phyloP scores from a whole-genome alignment of 192 early-diverging fungal genomes.

The Coemansia sp. region DNA sequence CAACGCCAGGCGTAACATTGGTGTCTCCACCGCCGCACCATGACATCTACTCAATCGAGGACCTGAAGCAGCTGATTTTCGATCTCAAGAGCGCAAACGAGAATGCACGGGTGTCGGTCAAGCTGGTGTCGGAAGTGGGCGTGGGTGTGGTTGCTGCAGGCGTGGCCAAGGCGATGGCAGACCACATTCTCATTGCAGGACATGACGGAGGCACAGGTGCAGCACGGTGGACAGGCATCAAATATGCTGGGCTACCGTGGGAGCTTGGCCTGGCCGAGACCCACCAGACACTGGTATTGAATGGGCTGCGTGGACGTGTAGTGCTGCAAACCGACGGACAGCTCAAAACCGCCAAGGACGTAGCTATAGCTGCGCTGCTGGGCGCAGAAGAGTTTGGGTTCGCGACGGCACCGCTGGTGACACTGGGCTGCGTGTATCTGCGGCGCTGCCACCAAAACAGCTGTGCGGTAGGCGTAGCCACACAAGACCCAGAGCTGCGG shows the following conservation, averaged over 20 bases:
- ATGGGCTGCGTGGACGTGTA: constrained; percentile 93
- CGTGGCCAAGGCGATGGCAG: constrained; percentile 95
- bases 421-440: constrained; percentile 96
- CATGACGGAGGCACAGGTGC: constrained; percentile 99
- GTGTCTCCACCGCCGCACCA: constrained; percentile 98
- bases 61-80: constrained; percentile 97
- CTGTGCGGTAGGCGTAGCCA: constrained; percentile 96
- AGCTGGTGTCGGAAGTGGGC: constrained; percentile 96
- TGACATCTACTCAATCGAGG: constrained; percentile 99
- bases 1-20: constrained; percentile 91
- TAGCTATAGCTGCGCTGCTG: constrained; percentile 94
- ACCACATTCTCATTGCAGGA: constrained; percentile 91
- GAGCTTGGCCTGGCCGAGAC: constrained; percentile 98
- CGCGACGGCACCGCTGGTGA: constrained; percentile 96
- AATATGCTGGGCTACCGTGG: constrained; percentile 98
- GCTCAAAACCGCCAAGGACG: constrained; percentile 95
- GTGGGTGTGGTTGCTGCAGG: constrained; percentile 96
- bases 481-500: constrained; percentile 91
- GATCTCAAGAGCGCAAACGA: constrained; percentile 95
- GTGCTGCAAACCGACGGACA: constrained; percentile 98
- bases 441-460: constrained; percentile 88
- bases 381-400: constrained; percentile 99
- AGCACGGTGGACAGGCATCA: constrained; percentile 95
- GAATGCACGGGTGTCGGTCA: constrained; percentile 88
- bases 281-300: constrained; percentile 96